phyloP scores from a whole-genome alignment of 108 stramenopile species.

The Cyclotella choctawhatcheeana region DNA sequence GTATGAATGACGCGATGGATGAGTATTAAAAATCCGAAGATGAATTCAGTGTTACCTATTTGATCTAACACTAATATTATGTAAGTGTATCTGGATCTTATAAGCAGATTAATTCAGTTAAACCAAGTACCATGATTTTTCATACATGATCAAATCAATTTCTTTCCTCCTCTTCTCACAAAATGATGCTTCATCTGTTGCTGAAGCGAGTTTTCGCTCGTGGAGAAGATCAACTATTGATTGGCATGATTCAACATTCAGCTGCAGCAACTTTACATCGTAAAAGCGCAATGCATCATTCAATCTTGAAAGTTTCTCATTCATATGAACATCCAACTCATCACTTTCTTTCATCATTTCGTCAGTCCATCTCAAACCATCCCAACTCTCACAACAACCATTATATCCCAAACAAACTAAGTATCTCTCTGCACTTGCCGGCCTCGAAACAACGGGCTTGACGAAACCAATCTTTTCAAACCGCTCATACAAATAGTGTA shows the following conservation, averaged over 20 bases:
- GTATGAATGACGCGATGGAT: too few relatives aligned
- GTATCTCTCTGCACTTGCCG: conserved; percentile 89
- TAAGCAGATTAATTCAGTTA: too few relatives aligned
- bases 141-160: too few relatives aligned
- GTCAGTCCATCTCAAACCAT: conserved; percentile 67
- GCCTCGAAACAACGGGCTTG: conserved; percentile 86
- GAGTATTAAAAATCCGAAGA: too few relatives aligned
- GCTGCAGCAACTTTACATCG: conserved; percentile 17
- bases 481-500: conserved; percentile 22
- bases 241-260: conserved; percentile 27
- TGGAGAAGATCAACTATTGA: conserved; percentile 25
- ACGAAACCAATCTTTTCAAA: conserved; percentile 63
- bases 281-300: conserved; percentile 14
- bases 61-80: too few relatives aligned
- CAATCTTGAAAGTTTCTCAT: conserved; percentile 1
- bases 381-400: conserved; percentile 45
- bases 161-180: too few relatives aligned
- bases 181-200: too few relatives aligned
- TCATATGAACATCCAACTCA: background rate
- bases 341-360: conserved; percentile 24
- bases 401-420: conserved; percentile 67
- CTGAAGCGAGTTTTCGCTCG: conserved; percentile 1
- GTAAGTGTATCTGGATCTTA: too few relatives aligned
- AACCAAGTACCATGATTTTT: too few relatives aligned
- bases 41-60: too few relatives aligned